Evolutionary conservation across 768 basidiomycete genomes (phyloP), one percentile per base, ranked within the genome.

Genomic region (Lactarius trivialis): DNA sequence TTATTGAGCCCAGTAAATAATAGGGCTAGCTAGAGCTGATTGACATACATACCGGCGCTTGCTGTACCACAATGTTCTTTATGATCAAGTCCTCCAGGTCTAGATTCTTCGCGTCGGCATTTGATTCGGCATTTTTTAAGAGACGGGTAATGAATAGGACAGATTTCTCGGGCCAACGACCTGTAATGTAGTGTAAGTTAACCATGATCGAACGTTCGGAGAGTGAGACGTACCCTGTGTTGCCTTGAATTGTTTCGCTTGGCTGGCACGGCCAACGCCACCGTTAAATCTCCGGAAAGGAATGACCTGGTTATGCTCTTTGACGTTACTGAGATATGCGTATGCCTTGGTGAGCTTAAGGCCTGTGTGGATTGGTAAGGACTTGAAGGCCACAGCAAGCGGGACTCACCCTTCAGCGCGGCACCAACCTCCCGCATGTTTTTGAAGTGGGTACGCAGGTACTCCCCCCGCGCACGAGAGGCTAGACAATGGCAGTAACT

Each of bases 111-210:
- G 92, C 92, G 71, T 98, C 95, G 66, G 97, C 97, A 76, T 99
- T 99, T 69, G 97, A 88, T 77, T 98, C 96, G 48, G 97, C 97
- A 76, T 99, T 99, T 85, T 98, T 98, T 73, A 99, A 77, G 58
- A 99, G 85, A 68, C 91, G 86, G 65, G 88, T 82, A 74, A 99
- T 88, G 83, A 94, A 96, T 76, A 89, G 89, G 77, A 97, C 86
- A 55, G 93, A 98, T 80, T 99, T 98, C 81, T 93, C 95, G 74
- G 97, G 97, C 97, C 97, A 98, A 74, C 97, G 96, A 86, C 97
- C 96, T 98, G 68, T 24, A 39, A 24, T 30, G 4, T 11, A 30
- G 69, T 24, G 1, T 57, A 28, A 28, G 39, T 56, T 7, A 24
- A 43, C 28, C 54, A 17, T 21, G 7, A 17, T 55, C 28, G 17